phyloP scores from a whole-genome alignment of 179 eudicot species.

The Silene noctiflora region DNA sequence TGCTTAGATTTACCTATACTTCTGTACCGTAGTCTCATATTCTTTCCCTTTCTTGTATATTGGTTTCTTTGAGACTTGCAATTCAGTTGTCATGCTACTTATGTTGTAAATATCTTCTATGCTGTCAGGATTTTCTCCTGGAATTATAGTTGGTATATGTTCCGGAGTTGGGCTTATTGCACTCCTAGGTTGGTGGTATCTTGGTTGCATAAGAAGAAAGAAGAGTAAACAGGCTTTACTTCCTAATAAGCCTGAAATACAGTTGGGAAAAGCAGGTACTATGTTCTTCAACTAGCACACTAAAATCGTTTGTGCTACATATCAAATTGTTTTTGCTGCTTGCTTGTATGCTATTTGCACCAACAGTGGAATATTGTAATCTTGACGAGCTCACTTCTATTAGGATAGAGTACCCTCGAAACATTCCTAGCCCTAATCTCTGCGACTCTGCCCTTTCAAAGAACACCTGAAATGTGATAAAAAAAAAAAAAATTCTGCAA shows the following conservation, averaged over 20 bases:
- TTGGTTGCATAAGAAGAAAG: slow-evolving; percentile 25
- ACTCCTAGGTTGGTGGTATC: slow-evolving; percentile 25
- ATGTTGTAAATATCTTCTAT: slow-evolving; percentile 7
- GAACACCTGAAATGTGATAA: not conserved
- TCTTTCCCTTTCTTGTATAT: not conserved
- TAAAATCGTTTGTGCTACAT: not conserved
- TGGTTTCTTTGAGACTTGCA: not conserved
- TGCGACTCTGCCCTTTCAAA: not conserved
- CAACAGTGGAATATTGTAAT: not conserved
- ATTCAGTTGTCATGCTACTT: slow-evolving; percentile 1
- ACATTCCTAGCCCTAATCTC: not conserved
- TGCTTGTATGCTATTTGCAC: not conserved
- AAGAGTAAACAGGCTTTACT: slow-evolving; percentile 19
- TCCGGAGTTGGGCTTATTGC: slow-evolving; percentile 21
- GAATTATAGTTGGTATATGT: slow-evolving; percentile 25
- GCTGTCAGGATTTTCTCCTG: slow-evolving; percentile 23
- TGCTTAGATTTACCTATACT: slow-evolving; percentile 7
- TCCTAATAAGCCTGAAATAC: slow-evolving; percentile 17
- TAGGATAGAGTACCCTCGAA: not conserved
- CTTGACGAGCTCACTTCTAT: not conserved
- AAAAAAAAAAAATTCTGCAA: not conserved
- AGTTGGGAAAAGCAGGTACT: slow-evolving; percentile 24
- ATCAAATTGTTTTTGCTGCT: not conserved
- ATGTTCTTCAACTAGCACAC: not conserved
- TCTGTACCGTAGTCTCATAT: slow-evolving; percentile 5